Conservation (phyloP, 306 rosid genomes). For the Dalbergia oliveri region DNA sequence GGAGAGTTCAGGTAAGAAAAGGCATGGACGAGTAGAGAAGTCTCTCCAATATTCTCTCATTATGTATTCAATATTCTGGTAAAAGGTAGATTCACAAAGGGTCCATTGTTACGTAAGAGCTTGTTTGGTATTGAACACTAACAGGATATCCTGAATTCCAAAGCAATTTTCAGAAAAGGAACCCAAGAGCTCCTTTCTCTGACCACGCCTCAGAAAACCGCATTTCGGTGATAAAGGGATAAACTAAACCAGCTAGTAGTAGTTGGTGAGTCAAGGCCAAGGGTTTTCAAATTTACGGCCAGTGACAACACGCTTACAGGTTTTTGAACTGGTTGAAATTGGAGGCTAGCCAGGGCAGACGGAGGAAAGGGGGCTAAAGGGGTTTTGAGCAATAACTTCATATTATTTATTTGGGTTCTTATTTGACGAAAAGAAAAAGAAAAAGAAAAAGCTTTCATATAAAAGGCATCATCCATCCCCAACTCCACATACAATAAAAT, state of each 20-base stretch:
- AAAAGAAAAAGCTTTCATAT: conserved; percentile 3
- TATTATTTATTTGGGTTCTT: conserved; percentile 26
- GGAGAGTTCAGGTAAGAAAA: no score
- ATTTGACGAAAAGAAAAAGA: background rate
- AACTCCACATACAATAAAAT: conserved; percentile 27
- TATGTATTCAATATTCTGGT: conserved; percentile 17
- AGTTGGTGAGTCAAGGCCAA: background rate
- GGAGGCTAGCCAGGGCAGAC: conserved; percentile 5
- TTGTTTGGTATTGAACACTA: no score
- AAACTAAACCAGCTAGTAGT: background rate
- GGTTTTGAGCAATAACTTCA: conserved; percentile 14
- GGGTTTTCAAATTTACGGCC: conserved; percentile 22
- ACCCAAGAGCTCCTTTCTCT: no score
- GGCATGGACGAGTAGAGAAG: no score
- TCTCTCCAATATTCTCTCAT: background rate
- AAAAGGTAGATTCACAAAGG: conserved; percentile 27
- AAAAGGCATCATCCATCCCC: conserved; percentile 24
- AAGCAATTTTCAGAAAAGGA: no score
- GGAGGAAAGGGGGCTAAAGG: conserved; percentile 1
- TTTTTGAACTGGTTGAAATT: conserved; percentile 5
- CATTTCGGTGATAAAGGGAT: no score
- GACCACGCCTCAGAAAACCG: no score
- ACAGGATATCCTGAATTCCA: no score
- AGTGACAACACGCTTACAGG: conserved; percentile 14
- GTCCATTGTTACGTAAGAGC: background rate